Percentiles rank a stretch among this genome's conserved stretches.
Evolutionary conservation across 495 filamentous ascomycete genomes (phyloP).

Genomic region (Neurospora terricola): DNA sequence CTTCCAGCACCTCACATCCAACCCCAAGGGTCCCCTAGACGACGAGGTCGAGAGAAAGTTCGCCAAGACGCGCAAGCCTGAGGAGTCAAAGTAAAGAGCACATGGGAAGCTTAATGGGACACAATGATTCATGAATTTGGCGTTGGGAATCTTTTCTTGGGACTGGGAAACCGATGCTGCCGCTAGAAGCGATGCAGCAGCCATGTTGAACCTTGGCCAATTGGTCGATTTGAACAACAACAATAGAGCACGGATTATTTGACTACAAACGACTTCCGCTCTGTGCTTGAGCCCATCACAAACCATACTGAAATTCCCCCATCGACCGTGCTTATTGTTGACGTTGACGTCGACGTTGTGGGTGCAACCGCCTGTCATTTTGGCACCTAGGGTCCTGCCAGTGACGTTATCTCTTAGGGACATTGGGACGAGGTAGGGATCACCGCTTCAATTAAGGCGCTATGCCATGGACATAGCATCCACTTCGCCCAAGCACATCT

Average conservation of each 20-base stretch:
- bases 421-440: background rate
- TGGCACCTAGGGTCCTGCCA: background rate
- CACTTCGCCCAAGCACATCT: background rate
- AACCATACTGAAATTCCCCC: background rate
- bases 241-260: background rate
- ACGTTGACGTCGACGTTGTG: background rate
- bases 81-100: background rate
- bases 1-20: constrained; percentile 42
- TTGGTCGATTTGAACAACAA: background rate
- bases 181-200: background rate
- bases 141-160: constrained; percentile 5
- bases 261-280: background rate
- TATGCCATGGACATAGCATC: background rate
- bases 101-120: background rate
- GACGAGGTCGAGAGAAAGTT: constrained; percentile 58
- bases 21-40: constrained; percentile 64
- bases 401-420: background rate
- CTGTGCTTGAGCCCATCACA: background rate
- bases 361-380: background rate
- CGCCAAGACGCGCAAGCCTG: constrained; percentile 26
- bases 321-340: background rate
- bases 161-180: background rate
- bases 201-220: background rate
- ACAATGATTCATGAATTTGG: background rate
- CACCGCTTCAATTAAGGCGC: background rate